These are phyloP conservation scores for Paramecium sonneborni DNA, from an alignment of 73 alveolate genomes.

Conservation along the genomic window DNA sequence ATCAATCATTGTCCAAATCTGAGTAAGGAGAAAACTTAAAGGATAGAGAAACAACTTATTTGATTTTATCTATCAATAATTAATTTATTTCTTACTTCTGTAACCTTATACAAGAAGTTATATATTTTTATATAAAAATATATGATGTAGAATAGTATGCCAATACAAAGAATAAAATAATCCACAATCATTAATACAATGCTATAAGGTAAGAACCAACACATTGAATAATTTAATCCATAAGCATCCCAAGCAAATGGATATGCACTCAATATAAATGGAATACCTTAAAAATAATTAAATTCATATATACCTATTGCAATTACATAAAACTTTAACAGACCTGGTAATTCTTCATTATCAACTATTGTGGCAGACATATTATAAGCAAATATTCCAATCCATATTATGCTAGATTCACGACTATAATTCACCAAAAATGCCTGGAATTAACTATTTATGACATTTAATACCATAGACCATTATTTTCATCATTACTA, in stretches of 20 bases:
- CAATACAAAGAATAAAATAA: background rate
- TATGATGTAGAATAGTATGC: background rate
- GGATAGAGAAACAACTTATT: slow-evolving; percentile 32
- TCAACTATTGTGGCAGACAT: slow-evolving; percentile 41
- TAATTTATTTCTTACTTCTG: background rate
- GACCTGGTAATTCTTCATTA: background rate
- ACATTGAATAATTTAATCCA: background rate
- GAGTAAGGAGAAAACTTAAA: background rate
- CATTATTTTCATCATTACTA: background rate
- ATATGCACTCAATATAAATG: background rate
- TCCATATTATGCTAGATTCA: slow-evolving; percentile 45
- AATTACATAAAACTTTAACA: background rate
- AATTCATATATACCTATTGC: background rate
- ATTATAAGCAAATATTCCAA: slow-evolving; percentile 19
- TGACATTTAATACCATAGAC: background rate
- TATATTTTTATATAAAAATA: background rate
- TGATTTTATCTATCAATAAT: background rate
- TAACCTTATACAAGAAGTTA: slow-evolving; percentile 7
- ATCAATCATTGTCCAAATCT: slow-evolving; percentile 40
- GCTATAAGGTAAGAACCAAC: slow-evolving; percentile 2
- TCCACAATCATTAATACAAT: background rate
- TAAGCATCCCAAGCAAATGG: slow-evolving; percentile 39
- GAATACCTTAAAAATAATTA: background rate
- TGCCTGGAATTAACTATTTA: slow-evolving; percentile 11
- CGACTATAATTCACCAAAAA: slow-evolving; percentile 33